Conservation (phyloP, 345 rosid genomes). For the Pelargonium nanum region DNA sequence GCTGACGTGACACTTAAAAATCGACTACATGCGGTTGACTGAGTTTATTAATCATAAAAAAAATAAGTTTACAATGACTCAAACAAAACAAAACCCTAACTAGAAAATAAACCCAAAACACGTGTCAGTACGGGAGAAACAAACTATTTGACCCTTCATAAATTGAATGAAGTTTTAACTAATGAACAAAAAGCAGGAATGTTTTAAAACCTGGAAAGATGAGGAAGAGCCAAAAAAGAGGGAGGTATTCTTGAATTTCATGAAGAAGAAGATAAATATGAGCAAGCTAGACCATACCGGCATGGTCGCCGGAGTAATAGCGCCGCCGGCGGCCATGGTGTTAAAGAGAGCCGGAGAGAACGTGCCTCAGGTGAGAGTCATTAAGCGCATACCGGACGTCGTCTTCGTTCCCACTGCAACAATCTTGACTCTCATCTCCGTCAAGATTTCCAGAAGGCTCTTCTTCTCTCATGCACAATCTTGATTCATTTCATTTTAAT, state of each 20-base stretch:
- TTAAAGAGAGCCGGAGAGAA: slow-evolving; percentile 79
- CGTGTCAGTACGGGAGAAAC: background rate
- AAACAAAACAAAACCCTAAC: too few species aligned
- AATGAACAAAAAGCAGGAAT: slow-evolving; percentile 20
- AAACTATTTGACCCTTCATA: background rate
- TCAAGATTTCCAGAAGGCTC: slow-evolving; percentile 61
- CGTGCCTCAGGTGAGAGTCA: slow-evolving; percentile 49
- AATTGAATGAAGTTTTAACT: background rate
- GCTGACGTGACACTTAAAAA: too few species aligned
- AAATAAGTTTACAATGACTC: too few species aligned
- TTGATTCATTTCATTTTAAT: too few species aligned
- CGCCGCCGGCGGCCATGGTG: slow-evolving; percentile 84
- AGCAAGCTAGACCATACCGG: slow-evolving; percentile 52
- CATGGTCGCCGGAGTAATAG: slow-evolving; percentile 44
- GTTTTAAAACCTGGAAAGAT: slow-evolving; percentile 31
- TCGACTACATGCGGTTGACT: too few species aligned
- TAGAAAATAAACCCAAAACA: too few species aligned
- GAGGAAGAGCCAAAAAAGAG: slow-evolving; percentile 21
- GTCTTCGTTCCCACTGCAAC: slow-evolving; percentile 63
- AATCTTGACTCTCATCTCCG: slow-evolving; percentile 46
- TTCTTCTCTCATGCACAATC: too few species aligned
- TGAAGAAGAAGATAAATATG: slow-evolving; percentile 27
- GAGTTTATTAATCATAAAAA: too few species aligned
- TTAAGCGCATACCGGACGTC: slow-evolving; percentile 69
- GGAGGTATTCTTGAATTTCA: slow-evolving; percentile 31